Base-by-base conservation (phyloP, 1,139 yeast species). In the Diutina mesorugosa region DNA sequence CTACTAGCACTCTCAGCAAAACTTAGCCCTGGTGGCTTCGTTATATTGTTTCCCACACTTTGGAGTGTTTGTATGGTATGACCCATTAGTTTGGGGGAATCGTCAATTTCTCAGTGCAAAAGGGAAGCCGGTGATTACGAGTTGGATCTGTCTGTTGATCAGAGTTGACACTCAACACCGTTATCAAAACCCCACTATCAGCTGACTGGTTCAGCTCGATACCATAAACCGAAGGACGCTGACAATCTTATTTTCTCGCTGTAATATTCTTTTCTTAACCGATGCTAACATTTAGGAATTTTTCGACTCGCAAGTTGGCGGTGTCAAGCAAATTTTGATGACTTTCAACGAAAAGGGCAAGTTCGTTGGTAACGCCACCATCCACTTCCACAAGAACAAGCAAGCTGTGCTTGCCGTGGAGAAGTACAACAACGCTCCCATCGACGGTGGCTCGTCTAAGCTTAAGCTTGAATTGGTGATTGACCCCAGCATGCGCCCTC, bases 351-450 rank as follows among this genome's bases (percentile, higher is more conserved):
- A 87, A 72, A 84, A 80, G 68, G 99, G 99, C 57, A 84, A 83
- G 71, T 90, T 96, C 62, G 87, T 87, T 63, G 99, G 99, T 71
- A 82, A 84, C 73, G 97, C 96, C 60, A 90, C 95, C 60, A 81
- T 93, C 65, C 78, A 85, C 59, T 93, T 93, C 78, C 82, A 77
- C 68, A 75, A 77, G 59, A 72, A 81, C 59, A 84, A 84, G 60
- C 78, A 79, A 68, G 98, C 99, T 46, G 57, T 69, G 47, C 66
- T 67, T 60, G 97, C 97, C 53, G 90, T 88, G 66, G 83, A 84
- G 66, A 84, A 84, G 67, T 93, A 87, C 76, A 88, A 93, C 70
- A 95, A 95, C 65, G 95, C 96, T 47, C 90, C 97, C 65, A 88
- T 93, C 65, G 99, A 93, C 68, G 86, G 86, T 56, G 97, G 97